Base-by-base conservation (phyloP, 306 rosid species). In the Trifolium fragiferum region DNA sequence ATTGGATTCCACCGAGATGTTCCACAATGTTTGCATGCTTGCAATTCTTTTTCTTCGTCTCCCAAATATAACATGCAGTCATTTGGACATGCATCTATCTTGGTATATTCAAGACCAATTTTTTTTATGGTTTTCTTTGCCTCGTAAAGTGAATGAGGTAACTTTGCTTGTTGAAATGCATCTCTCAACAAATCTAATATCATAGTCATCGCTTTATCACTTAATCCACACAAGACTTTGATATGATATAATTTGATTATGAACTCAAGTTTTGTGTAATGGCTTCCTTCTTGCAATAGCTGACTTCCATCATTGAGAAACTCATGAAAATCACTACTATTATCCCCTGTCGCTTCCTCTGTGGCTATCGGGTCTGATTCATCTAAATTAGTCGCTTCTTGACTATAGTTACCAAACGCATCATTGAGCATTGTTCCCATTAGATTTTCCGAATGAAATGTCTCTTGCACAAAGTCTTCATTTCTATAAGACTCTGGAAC, bases 71-170 rank as follows among this genome's bases (percentile, higher is more conserved):
- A 12, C 49, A 12, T 12, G 10, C 6, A 43, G 13, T 43, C n/a
- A 11, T 43, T 43, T 43, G 51, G 70, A 10, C 51, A 65, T 12
- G 55, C 60, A 68, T 44, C 27, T 44, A 49, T 46, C 41, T 67
- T 44, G 3, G 41, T 67, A n/a, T 67, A 46, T 2, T 14, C 14
- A 47, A 47, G 19, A 47, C 19, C 53, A 47, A 47, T 6, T 15
- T 47, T 47, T 4, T 47, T 47, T 7, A 47, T 47, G 53, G 5
- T 47, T 47, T 47, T 47, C 8, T 47, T 47, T 47, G 53, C 53
- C 53, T 47, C 50, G 50, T 44, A 44, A 47, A 47, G 14, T 3
- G 19, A 47, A 47, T 0, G 19, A 15, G 53, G 53, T 11, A 47
- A 44, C 51, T 44, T 44, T 44, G 51, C 51, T 44, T 2, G 49